Evolutionary conservation across 1,284 basidiomycete species (phyloP), one percentile per base, ranked within the genome.

Genomic region (Sporisorium iseilematis-ciliati): DNA sequence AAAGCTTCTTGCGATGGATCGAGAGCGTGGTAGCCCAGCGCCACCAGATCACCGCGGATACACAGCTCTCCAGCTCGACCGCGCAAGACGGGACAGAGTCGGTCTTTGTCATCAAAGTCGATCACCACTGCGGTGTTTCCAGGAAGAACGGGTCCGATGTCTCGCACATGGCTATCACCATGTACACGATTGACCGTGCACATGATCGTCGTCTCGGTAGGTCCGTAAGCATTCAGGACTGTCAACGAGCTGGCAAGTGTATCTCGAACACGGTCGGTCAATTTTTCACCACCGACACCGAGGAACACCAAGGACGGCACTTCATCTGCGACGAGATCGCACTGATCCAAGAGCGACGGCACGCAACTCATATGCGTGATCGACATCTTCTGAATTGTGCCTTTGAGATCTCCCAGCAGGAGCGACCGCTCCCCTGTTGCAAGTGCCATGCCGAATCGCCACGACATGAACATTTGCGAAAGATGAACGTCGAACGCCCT

Each of bases 311-410:
- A 81, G 7, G 82, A 80, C 40, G 87, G 85, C 26, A 70, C 80
- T 3, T 79, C 78, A 14, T 55, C 38, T n/a, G 75, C 56, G 18
- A 86, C 84, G 56, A 86, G 86, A 83, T 89, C 85, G 5, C 88
- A 89, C 1, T 88, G 89, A 72, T 89, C 89, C 56, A 89, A 88
- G 60, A 89, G 82, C 77, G 88, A 89, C 6, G 88, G 88, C 16
- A 89, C 89, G 56, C 89, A 88, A 12, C 88, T 88, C 54, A 89
- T 81, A 75, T 89, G 89, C 3, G 89, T 89, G 33, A 89, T 85
- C 3, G 82, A 84, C n/a, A 89, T 80, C n/a, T 78, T 65, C 42
- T 83, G 85, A 64, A 88, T 86, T 63, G 88, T 87, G 29, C 81
- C 75, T 7, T 88, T 86, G 21, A 89, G 85, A 67, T 89, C 86